These are phyloP conservation scores for Solanum bulbocastanum DNA, from an alignment of 257 asterid genomes.

Conservation along the genomic window DNA sequence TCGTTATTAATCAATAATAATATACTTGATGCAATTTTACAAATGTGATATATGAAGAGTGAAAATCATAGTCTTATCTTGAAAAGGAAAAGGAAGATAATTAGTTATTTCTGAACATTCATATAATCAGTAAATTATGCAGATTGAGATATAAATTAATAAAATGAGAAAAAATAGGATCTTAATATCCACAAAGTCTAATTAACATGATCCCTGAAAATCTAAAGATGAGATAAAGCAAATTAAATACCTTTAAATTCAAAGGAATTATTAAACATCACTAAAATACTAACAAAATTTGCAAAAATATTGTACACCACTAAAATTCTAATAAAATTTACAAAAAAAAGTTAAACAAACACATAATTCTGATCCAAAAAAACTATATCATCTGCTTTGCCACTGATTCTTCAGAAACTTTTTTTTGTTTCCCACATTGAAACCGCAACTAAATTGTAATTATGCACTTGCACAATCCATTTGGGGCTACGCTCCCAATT, in stretches of 20 bases:
- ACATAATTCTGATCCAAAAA: not conserved
- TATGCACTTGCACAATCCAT: too few relatives aligned
- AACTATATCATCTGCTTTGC: not conserved
- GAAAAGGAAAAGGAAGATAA: not conserved
- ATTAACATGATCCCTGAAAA: not conserved
- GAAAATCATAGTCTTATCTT: not conserved
- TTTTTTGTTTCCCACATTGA: not conserved
- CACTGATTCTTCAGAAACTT: not conserved
- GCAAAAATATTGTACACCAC: not conserved
- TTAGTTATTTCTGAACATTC: not conserved
- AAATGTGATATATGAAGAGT: not conserved
- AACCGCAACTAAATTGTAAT: rapidly evolving
- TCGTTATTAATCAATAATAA: too few relatives aligned
- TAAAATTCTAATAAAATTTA: not conserved
- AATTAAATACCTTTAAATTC: not conserved
- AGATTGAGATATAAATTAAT: not conserved
- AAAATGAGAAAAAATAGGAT: not conserved
- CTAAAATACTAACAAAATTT: not conserved
- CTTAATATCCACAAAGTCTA: not conserved
- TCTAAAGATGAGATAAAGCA: not conserved
- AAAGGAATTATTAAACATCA: not conserved
- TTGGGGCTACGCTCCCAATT: not conserved
- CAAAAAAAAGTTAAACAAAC: not conserved
- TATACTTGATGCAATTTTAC: too few relatives aligned
- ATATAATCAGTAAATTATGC: not conserved